These are phyloP conservation scores for Cercophora scortea DNA, from an alignment of 495 filamentous ascomycete species.

Conservation along the genomic window DNA sequence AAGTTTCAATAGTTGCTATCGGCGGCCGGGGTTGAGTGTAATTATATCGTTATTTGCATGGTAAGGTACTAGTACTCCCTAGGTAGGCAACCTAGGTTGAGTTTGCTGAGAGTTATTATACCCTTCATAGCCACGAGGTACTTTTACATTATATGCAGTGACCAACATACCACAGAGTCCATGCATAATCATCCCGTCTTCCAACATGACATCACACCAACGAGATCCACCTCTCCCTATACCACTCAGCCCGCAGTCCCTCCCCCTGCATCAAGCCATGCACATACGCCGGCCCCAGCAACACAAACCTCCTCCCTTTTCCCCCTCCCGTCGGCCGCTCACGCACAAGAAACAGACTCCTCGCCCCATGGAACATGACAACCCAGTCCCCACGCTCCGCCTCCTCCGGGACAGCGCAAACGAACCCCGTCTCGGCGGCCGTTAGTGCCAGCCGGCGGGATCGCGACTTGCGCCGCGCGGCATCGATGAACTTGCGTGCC, in stretches of 20 bases:
- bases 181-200: too few species aligned
- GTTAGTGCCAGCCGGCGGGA: not conserved
- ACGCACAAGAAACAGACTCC: not conserved
- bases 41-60: too few species aligned
- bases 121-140: too few species aligned
- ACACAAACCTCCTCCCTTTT: not conserved
- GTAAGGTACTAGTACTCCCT: too few species aligned
- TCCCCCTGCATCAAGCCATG: constrained; percentile 5
- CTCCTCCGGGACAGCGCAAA: constrained; percentile 2
- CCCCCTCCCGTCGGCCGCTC: too few species aligned
- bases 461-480: constrained; percentile 1
- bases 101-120: too few species aligned
- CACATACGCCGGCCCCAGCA: constrained; percentile 1
- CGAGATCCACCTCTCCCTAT: not conserved
- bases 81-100: too few species aligned
- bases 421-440: not conserved
- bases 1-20: too few species aligned
- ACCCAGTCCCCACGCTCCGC: constrained; percentile 1
- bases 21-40: too few species aligned
- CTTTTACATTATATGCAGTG: too few species aligned
- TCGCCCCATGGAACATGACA: not conserved
- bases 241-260: not conserved
- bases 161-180: too few species aligned
- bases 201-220: too few species aligned
- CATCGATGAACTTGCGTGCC: constrained; percentile 2